Conservation (phyloP, 2,329 filamentous ascomycete species). For the Aspergillus calidoustus region DNA sequence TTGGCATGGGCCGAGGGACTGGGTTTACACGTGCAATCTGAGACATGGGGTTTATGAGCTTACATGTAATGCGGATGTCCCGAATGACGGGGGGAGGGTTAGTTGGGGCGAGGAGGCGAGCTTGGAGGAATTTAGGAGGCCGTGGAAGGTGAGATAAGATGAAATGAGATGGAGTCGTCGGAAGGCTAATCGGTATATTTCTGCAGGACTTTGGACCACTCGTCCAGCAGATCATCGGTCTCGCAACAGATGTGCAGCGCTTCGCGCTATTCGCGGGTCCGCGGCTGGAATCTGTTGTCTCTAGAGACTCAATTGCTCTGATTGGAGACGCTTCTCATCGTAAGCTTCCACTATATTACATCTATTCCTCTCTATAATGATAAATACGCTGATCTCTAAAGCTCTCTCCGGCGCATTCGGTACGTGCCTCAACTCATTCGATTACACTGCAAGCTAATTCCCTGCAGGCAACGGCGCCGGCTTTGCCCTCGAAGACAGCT, state of each 20-base stretch:
- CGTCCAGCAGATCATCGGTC: conserved; percentile 6
- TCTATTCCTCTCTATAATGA: no score
- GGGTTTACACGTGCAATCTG: conserved; percentile 22
- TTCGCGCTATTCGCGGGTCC: conserved; percentile 21
- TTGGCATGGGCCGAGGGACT: conserved; percentile 21
- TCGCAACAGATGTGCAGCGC: conserved; percentile 18
- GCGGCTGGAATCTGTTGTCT: conserved; percentile 8
- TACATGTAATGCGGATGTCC: conserved; percentile 8
- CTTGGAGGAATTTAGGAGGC: conserved; percentile 14
- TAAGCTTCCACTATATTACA: not conserved
- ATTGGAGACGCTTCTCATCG: conserved; percentile 23
- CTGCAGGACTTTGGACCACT: conserved; percentile 16
- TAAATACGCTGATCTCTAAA: not conserved
- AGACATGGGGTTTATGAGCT: conserved; percentile 19
- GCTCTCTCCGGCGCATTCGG: conserved; percentile 22
- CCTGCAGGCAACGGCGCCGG: conserved; percentile 15
- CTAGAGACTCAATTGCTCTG: conserved; percentile 14
- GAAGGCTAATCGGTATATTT: not conserved
- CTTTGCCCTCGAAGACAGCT: conserved; percentile 23
- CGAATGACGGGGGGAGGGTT: conserved; percentile 10
- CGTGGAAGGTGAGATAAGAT: conserved; percentile 12
- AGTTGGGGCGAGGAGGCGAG: conserved; percentile 21
- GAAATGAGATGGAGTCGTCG: not conserved
- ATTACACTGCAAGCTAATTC: not conserved
- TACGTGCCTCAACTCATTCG: not conserved